Evolutionary conservation across 352 stramenopile species (phyloP).

Genomic region (Pythium pyrilobum): DNA sequence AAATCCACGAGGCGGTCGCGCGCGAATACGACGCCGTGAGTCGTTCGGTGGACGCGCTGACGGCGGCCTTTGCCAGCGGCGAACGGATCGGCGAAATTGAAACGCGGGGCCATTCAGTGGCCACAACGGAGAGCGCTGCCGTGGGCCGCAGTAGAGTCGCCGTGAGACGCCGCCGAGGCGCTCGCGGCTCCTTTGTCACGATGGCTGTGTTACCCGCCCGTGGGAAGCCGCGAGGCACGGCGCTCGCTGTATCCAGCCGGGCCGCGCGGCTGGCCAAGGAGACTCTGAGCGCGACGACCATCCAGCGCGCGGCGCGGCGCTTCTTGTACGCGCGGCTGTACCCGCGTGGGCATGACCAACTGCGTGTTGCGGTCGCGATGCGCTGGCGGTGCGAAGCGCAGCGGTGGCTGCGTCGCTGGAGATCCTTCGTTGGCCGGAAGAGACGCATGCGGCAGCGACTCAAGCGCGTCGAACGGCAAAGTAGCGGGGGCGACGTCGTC

Average conservation of each 20-base stretch:
- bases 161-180: no score
- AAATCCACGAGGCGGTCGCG: constrained; percentile 1
- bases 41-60: constrained; percentile 8
- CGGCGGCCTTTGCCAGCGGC: background rate
- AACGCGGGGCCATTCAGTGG: no score
- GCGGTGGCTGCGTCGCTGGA: constrained; percentile 5
- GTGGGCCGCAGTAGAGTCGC: no score
- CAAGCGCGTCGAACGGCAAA: background rate
- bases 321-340: constrained; percentile 18
- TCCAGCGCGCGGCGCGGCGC: constrained; percentile 6
- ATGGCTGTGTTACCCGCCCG: no score
- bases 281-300: background rate
- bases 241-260: background rate
- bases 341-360: background rate
- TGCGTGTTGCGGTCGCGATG: background rate
- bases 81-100: no score
- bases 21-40: background rate
- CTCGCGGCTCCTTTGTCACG: no score
- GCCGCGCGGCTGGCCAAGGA: constrained; percentile 4
- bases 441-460: background rate
- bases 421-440: background rate
- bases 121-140: no score
- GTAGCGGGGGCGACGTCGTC: background rate
- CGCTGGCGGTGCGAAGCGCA: background rate
- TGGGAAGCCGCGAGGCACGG: background rate